Evolutionary conservation across 805 yeast genomes (phyloP), one percentile per base, ranked within the genome.

Genomic region (Zygosaccharomyces pseudorouxii): DNA sequence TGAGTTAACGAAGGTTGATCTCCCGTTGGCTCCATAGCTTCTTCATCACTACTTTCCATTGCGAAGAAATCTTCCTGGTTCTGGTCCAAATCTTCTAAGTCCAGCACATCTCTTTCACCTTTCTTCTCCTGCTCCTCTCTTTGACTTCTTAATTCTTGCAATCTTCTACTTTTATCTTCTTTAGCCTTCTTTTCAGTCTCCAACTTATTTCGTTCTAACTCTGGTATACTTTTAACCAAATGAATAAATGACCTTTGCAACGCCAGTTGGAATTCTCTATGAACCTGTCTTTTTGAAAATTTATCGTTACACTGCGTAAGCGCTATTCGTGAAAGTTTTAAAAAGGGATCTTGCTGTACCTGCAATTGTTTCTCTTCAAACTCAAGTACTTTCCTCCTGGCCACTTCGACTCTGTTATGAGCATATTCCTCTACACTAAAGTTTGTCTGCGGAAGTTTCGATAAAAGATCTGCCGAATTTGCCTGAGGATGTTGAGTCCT

Each of bases 381-480:
- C 9, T 56, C 55, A 14, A 47, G 23, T 1, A 63, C 72, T 53
- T 60, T 64, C 45, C 60, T 70, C 52, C 64, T 56, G 3, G 78
- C 63, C 12, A 68, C 54, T 7, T 58, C 62, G 14, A 72, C 53
- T 45, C 88, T 68, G 33, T 72, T 73, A 19, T 70, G 64, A 0
- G 88, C 82, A 60, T 81, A 82, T 36, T 69, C 79, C 11, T 73
- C 78, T 35, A 86, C 72, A 64, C 84, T 83, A 52, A 83, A 78
- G 11, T 62, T 66, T 16, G 51, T 54, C 20, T 45, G 50, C 8
- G 50, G 47, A 11, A 46, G 46, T 33, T 37, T 45, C 11, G 48
- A 30, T 18, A 45, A 29, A 18, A 50, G 50, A 8, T 48, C 52
- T n/a, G 50, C 29, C 4, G 52, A 42, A 16, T 22, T 41, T 14